Conservation (phyloP, 2,329 filamentous ascomycete genomes). For the Aspergillus fructus region DNA sequence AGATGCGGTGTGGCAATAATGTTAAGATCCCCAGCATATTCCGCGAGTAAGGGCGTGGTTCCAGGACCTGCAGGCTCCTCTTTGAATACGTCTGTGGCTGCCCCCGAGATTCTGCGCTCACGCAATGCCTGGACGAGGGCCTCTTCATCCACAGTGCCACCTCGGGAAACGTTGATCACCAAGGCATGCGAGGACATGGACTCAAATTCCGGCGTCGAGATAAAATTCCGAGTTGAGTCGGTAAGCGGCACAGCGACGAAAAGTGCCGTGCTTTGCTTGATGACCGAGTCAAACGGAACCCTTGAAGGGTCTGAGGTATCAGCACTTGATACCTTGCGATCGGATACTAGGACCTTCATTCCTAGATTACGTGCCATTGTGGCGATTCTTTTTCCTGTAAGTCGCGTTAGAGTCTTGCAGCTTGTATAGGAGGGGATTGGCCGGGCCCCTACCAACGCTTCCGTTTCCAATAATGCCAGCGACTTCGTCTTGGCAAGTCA, state of each 20-base stretch:
- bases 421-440: neutral
- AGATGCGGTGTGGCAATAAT: conserved; percentile 54
- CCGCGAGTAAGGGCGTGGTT: conserved; percentile 44
- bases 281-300: conserved; percentile 29
- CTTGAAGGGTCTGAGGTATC: conserved; percentile 12
- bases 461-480: conserved; percentile 54
- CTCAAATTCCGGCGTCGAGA: conserved; percentile 41
- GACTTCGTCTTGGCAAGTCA: conserved; percentile 50
- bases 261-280: conserved; percentile 31
- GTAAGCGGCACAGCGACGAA: conserved; percentile 32
- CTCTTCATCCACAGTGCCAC: conserved; percentile 52
- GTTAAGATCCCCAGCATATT: conserved; percentile 49
- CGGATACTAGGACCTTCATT: conserved; percentile 52
- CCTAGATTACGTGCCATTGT: conserved; percentile 46
- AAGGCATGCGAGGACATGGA: conserved; percentile 47
- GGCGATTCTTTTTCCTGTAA: conserved; percentile 43
- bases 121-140: conserved; percentile 48
- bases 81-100: conserved; percentile 52
- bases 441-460: conserved; percentile 37
- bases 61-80: conserved; percentile 48
- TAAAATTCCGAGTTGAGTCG: conserved; percentile 34
- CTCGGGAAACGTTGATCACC: conserved; percentile 51
- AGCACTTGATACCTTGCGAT: conserved; percentile 39
- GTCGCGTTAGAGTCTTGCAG: neutral
- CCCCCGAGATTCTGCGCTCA: conserved; percentile 48